Conservation (phyloP, 2,329 filamentous ascomycete genomes). For the Venturia effusa region DNA sequence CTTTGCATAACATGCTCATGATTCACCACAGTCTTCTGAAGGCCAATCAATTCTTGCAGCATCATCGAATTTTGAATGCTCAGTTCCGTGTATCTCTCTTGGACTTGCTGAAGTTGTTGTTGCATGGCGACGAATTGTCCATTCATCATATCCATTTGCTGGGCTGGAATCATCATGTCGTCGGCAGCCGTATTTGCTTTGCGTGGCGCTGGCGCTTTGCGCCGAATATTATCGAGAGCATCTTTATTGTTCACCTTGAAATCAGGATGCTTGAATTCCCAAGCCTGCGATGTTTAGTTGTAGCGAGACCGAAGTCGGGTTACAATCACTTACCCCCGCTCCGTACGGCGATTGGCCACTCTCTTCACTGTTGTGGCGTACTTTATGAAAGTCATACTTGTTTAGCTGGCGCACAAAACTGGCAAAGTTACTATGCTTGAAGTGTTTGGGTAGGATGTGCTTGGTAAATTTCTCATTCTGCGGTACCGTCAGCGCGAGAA, state of each 20-base stretch:
- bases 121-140: conserved; percentile 83
- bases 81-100: conserved; percentile 75
- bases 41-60: conserved; percentile 51
- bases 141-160: conserved; percentile 82
- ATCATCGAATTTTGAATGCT: conserved; percentile 54
- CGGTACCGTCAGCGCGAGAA: neutral
- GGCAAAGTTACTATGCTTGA: conserved; percentile 98
- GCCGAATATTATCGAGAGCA: conserved; percentile 87
- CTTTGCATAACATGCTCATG: conserved; percentile 62
- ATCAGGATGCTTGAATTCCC: conserved; percentile 96
- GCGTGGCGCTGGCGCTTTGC: conserved; percentile 85
- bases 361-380: conserved; percentile 81
- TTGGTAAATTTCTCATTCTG: conserved; percentile 98
- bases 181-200: conserved; percentile 50
- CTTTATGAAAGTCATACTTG: conserved; percentile 98
- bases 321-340: conserved; percentile 49
- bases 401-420: conserved; percentile 93
- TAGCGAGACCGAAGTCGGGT: neutral
- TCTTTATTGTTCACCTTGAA: conserved; percentile 95
- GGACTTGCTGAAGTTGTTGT: conserved; percentile 79
- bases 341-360: conserved; percentile 73
- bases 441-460: conserved; percentile 91
- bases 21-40: conserved; percentile 61
- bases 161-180: conserved; percentile 67
- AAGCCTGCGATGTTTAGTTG: conserved; percentile 48